phyloP scores from a whole-genome alignment of 2,329 filamentous ascomycete genomes.

The Xylaria sp. region DNA sequence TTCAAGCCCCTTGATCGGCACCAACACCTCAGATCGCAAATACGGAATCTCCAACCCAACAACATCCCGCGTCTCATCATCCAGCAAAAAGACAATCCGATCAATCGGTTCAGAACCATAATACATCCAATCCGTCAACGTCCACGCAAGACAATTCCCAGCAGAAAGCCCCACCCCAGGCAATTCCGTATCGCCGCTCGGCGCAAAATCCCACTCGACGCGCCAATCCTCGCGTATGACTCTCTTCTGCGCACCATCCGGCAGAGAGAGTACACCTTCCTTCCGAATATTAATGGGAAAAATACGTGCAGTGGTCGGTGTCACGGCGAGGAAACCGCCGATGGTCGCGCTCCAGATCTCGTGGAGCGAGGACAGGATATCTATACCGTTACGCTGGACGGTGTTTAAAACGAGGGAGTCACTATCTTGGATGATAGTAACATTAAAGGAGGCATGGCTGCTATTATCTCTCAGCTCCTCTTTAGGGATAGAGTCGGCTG shows the following conservation, averaged over 20 bases:
- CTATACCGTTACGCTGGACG: conserved; percentile 14
- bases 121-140: conserved; percentile 20
- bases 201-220: conserved; percentile 16
- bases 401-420: conserved; percentile 14
- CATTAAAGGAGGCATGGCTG: neutral
- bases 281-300: conserved; percentile 16
- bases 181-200: neutral
- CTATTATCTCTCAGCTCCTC: neutral
- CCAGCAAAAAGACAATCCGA: conserved; percentile 19
- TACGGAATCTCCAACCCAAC: conserved; percentile 22
- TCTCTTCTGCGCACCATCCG: neutral
- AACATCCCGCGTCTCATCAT: conserved; percentile 10
- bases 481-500: neutral
- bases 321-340: conserved; percentile 13
- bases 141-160: conserved; percentile 14
- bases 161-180: conserved; percentile 8
- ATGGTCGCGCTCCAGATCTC: conserved; percentile 22
- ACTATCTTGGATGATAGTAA: conserved; percentile 6
- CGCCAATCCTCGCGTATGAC: conserved; percentile 23
- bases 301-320: conserved; percentile 8
- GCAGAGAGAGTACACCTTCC: neutral
- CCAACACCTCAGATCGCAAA: conserved; percentile 7
- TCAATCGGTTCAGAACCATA: conserved; percentile 24
- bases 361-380: conserved; percentile 14
- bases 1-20: neutral